phyloP scores from a whole-genome alignment of 352 stramenopile genomes.

The Phytophthora litchii region DNA sequence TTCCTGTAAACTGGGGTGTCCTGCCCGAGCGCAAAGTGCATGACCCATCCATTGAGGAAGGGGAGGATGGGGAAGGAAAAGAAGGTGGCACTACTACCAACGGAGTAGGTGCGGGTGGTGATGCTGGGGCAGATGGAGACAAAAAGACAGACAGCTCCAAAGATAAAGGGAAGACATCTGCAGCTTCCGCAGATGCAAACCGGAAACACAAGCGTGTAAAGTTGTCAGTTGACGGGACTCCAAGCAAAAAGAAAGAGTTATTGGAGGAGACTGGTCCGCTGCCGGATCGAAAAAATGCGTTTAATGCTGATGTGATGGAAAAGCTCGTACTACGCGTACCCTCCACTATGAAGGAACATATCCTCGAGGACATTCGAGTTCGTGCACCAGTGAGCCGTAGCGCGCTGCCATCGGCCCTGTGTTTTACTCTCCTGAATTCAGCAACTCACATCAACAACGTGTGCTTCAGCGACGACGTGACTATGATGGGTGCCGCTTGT shows the following conservation, averaged over 20 bases:
- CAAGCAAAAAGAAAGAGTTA: slow-evolving; percentile 55
- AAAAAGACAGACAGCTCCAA: slow-evolving; percentile 60
- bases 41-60: slow-evolving; percentile 32
- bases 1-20: slow-evolving; percentile 76
- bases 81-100: slow-evolving; percentile 30
- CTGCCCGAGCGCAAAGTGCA: slow-evolving; percentile 64
- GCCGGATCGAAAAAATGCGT: slow-evolving; percentile 70
- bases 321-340: slow-evolving; percentile 81
- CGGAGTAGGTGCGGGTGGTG: slow-evolving; percentile 26
- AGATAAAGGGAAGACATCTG: slow-evolving; percentile 45
- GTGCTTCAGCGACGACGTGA: slow-evolving; percentile 80
- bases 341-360: slow-evolving; percentile 64
- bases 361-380: slow-evolving; percentile 66
- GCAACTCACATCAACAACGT: slow-evolving; percentile 83
- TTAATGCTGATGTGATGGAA: slow-evolving; percentile 77
- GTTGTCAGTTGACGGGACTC: slow-evolving; percentile 34
- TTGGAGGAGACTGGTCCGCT: slow-evolving; percentile 65
- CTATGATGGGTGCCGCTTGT: slow-evolving; percentile 74
- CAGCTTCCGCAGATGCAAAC: slow-evolving; percentile 39
- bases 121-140: slow-evolving; percentile 35
- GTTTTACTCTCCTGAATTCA: slow-evolving; percentile 84
- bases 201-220: slow-evolving; percentile 71
- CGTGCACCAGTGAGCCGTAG: slow-evolving; percentile 59
- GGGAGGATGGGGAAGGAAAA: slow-evolving; percentile 24
- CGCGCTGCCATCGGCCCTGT: slow-evolving; percentile 67